Evolutionary conservation across 495 filamentous ascomycete species (phyloP), one percentile per base, ranked within the genome.

Genomic region (Penicillium atrosanguineum): DNA sequence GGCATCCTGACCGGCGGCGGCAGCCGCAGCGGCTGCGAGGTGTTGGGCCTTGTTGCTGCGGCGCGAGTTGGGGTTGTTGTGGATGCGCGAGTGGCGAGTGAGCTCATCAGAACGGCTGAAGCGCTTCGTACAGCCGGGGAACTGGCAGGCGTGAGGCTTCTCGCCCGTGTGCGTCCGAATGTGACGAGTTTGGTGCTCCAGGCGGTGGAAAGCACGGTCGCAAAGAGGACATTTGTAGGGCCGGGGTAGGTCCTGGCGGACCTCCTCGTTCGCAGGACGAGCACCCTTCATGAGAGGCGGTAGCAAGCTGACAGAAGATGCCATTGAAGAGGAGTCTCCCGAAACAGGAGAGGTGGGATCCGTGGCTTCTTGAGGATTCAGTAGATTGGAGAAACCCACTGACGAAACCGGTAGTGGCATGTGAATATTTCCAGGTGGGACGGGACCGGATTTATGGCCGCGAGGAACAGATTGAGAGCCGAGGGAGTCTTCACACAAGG

Each of bases 201-300:
- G 80, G 55, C 94, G 89, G 80, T 98, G 94, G 78, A 98, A 98
- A 29, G 94, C 94, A 79, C 97, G 96, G 63, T 97, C 95, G 80
- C 94, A 98, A 44, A 98, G 79, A 39, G 94, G 93, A 68, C 94
- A 98, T 74, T 97, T 97, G 81, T 98, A 98, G 0, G 94, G 94
- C 36, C 95, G 86, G 37, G 94, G 95, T 5, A 97, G 81, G 71
- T 97, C 94, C 79, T 83, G 83, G 39, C 83, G 77, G 16, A 77
- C 67, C 50, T 83, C 74, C 57, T 86, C 79, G 62, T 60, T 78
- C 46, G 76, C 76, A 14, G 85, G 82, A 29, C 85, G 76, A 39
- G 84, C 77, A 56, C 85, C 86, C 69, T 89, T 88, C 59, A 84
- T 74, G 48, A 83, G 67, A 19, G 78, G 79, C 42, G 87, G 87